Evolutionary conservation across 1,139 yeast species (phyloP).

Genomic region (Sugiyamaella novakii): DNA sequence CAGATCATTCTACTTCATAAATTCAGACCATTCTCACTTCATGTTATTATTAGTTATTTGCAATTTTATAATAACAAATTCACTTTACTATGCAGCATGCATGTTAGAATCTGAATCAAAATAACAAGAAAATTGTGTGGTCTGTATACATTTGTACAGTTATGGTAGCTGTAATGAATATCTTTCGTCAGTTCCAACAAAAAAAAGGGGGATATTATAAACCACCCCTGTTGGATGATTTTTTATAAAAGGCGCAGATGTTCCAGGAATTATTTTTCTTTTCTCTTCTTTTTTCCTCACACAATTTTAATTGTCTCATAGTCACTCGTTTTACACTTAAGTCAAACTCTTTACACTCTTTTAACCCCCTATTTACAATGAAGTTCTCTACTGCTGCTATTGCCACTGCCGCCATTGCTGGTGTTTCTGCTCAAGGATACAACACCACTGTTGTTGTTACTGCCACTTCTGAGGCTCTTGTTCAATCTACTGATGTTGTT

Average conservation of each 20-base stretch:
- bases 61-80: not conserved
- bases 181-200: not conserved
- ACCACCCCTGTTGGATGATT: not conserved
- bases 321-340: constrained; percentile 14
- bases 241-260: constrained; percentile 8
- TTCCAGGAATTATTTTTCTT: constrained; percentile 5
- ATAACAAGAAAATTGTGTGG: no score
- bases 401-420: constrained; percentile 25
- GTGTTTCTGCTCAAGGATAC: constrained; percentile 21
- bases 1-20: constrained; percentile 1
- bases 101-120: no score
- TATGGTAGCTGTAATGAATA: not conserved
- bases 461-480: constrained; percentile 25
- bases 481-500: constrained; percentile 27
- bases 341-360: constrained; percentile 16
- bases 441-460: constrained; percentile 20
- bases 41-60: not conserved
- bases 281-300: constrained; percentile 13
- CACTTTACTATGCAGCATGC: no score
- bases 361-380: constrained; percentile 20
- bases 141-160: constrained; percentile 1
- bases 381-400: constrained; percentile 25
- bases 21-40: not conserved
- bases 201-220: no score
- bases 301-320: constrained; percentile 15